Evolutionary conservation across 2,329 filamentous ascomycete species (phyloP).

Genomic region (Raffaelea deltoideospora): DNA sequence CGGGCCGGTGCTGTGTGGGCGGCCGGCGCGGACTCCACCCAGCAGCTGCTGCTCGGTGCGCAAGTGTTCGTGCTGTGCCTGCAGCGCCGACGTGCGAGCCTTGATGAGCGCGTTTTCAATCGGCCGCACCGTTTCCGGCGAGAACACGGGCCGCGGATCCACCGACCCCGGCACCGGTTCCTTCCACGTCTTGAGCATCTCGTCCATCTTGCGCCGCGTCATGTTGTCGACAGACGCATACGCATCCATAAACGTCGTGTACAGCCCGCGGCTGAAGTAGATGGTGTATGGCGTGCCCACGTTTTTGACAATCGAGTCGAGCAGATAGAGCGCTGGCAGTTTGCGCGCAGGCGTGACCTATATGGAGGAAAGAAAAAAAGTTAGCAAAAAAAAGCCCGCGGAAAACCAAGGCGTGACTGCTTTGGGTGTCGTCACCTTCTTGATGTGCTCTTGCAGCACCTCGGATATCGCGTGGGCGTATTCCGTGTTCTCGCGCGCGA

Average conservation of each 20-base stretch:
- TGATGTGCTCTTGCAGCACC: slow-evolving; percentile 83
- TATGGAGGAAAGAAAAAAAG: not conserved
- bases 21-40: slow-evolving; percentile 27
- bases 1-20: slow-evolving; percentile 19
- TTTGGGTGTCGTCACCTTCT: slow-evolving; percentile 71
- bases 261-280: slow-evolving; percentile 84
- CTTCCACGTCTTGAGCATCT: slow-evolving; percentile 97
- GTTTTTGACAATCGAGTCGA: slow-evolving; percentile 98
- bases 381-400: slow-evolving; percentile 22
- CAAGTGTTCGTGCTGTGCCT: slow-evolving; percentile 39
- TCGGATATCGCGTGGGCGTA: slow-evolving; percentile 87
- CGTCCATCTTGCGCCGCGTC: slow-evolving; percentile 83
- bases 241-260: slow-evolving; percentile 90
- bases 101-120: slow-evolving; percentile 94
- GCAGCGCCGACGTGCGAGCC: slow-evolving; percentile 47
- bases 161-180: slow-evolving; percentile 88
- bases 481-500: slow-evolving; percentile 93
- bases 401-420: too few species aligned
- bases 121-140: slow-evolving; percentile 68
- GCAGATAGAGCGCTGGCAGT: slow-evolving; percentile 86
- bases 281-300: slow-evolving; percentile 94
- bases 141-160: slow-evolving; percentile 84
- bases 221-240: slow-evolving; percentile 76
- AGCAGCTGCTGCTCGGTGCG: slow-evolving; percentile 40
- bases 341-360: slow-evolving; percentile 83